Evolutionary conservation across 1,139 yeast genomes (phyloP), one percentile per base, ranked within the genome.

Genomic region (Yamadazyma oceani): DNA sequence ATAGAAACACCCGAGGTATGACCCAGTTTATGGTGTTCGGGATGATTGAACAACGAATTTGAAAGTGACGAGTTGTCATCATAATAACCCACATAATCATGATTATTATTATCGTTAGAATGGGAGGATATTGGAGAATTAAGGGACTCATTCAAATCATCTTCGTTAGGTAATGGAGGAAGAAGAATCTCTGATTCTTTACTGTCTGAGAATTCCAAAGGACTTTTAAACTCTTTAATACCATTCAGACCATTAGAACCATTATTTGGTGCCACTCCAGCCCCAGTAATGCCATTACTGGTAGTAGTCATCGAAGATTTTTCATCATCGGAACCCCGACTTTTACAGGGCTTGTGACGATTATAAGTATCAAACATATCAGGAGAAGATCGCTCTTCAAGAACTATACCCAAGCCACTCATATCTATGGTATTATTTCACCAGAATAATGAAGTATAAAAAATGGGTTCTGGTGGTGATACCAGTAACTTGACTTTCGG

Each of bases 121-220:
- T 26, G 22, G 16, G 31, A 8, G 10, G 32, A 27, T 24, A 24
- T 12, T 15, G 24, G 21, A 7, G 38, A 34, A 16, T 23, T 15
- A 5, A 25, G 16, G n/a, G 32, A 27, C 15, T 39, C 42, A 26
- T 39, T 35, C 10, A 42, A 34, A 22, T 42, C 41, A 21, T 42
- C 35, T 31, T 39, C 43, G 26, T 40, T 38, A 9, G 74, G 74
- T 29, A 68, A 50, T 5, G 74, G 74, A 2, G 74, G 74, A 36
- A 68, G 56, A 22, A 67, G 53, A 4, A 56, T 45, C 40, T 66
- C 72, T 7, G 19, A 21, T 19, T 19, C 21, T 19, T 19, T 19
- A 19, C 21, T 23, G 19, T 32, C 9, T 26, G 24, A 3, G 21
- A 8, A 14, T 9, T 30, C 31, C 13, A 21, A 8, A 14, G 16